Evolutionary conservation across 768 basidiomycete species (phyloP).

Genomic region (Amyloporia xantha): DNA sequence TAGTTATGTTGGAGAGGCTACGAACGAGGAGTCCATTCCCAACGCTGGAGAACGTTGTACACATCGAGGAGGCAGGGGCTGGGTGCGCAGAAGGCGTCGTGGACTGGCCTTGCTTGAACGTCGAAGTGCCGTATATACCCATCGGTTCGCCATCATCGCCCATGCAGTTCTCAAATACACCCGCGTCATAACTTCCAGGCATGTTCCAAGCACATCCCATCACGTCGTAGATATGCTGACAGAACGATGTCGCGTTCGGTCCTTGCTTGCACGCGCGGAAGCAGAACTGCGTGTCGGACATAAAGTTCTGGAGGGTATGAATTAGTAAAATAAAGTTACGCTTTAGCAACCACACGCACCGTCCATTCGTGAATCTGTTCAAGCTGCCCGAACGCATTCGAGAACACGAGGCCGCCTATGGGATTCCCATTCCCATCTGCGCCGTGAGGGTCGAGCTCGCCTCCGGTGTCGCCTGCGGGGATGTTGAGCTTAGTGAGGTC

Average conservation of each 20-base stretch:
- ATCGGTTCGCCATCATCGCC: slow-evolving; percentile 53
- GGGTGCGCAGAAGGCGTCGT: slow-evolving; percentile 51
- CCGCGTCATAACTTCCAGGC: slow-evolving; percentile 39
- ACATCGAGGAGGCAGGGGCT: slow-evolving; percentile 52
- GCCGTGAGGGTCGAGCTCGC: slow-evolving; percentile 69
- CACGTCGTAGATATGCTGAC: slow-evolving; percentile 52
- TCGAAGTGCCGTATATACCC: slow-evolving; percentile 64
- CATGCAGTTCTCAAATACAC: slow-evolving; percentile 38
- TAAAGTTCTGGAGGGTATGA: slow-evolving; percentile 43
- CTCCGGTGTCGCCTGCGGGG: slow-evolving; percentile 49
- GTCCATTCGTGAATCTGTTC: slow-evolving; percentile 72
- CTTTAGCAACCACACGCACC: slow-evolving; percentile 27
- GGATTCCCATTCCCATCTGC: slow-evolving; percentile 54
- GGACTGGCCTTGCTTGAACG: slow-evolving; percentile 58
- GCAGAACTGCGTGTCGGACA: slow-evolving; percentile 57
- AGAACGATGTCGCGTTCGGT: slow-evolving; percentile 44
- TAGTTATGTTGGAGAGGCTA: neutral
- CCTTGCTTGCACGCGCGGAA: slow-evolving; percentile 60
- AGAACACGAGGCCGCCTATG: slow-evolving; percentile 68
- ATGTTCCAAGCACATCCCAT: slow-evolving; percentile 62
- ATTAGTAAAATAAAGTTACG: slow-evolving; percentile 4
- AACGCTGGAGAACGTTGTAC: slow-evolving; percentile 46
- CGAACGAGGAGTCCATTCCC: slow-evolving; percentile 31
- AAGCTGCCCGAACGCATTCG: slow-evolving; percentile 53
- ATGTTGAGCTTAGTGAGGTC: slow-evolving; percentile 63